Evolutionary conservation across 805 yeast genomes (phyloP).

Genomic region (Wickerhamiella vanderwaltii): DNA sequence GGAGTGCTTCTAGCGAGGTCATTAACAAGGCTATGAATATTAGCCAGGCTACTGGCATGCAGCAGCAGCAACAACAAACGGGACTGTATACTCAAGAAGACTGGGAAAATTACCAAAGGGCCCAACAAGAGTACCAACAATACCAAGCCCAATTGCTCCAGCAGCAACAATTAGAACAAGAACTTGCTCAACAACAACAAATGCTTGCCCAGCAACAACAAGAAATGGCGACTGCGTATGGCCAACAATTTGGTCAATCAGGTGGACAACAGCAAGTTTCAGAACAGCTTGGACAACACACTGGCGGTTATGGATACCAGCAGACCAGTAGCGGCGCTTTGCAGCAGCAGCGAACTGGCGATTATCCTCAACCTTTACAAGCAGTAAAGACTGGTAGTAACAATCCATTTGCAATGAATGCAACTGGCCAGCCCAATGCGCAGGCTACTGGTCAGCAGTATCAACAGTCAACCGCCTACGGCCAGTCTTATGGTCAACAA

Average conservation of each 20-base stretch:
- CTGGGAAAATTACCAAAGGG: constrained; percentile 14
- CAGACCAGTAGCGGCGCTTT: not conserved
- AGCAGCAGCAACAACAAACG: constrained; percentile 28
- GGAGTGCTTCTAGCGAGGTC: constrained; percentile 44
- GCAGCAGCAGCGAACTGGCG: constrained; percentile 1
- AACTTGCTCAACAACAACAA: constrained; percentile 19
- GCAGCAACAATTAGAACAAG: constrained; percentile 18
- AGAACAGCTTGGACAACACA: not conserved
- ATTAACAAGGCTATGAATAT: constrained; percentile 57
- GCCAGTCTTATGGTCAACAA: not conserved
- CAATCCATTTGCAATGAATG: constrained; percentile 54
- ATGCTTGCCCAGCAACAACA: constrained; percentile 22
- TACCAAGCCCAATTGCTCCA: constrained; percentile 24
- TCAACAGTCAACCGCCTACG: too few relatives aligned
- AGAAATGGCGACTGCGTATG: constrained; percentile 21
- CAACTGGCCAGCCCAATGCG: constrained; percentile 13
- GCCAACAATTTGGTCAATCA: not conserved
- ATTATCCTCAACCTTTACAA: constrained; percentile 25
- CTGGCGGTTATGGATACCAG: constrained; percentile 20
- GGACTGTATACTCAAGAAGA: constrained; percentile 18
- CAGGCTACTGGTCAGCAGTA: constrained; percentile 14
- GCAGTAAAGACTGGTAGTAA: constrained; percentile 62
- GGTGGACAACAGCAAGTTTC: not conserved
- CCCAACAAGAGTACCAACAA: constrained; percentile 19
- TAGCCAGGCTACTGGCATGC: constrained; percentile 50